Conservation (phyloP, 352 stramenopile genomes). For the Phytophthora aleatoria region DNA sequence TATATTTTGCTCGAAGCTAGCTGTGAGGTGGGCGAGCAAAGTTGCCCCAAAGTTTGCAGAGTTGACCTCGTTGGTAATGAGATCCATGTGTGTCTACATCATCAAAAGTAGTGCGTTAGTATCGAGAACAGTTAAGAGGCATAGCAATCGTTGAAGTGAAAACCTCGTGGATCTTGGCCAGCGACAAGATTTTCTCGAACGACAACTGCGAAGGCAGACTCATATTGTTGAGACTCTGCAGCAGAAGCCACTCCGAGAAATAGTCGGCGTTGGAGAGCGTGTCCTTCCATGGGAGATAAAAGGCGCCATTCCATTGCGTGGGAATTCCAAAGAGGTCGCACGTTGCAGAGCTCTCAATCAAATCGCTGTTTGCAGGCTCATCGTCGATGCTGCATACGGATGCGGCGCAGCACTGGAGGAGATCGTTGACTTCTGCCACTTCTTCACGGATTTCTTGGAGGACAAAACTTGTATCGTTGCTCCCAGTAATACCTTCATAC, state of each 20-base stretch:
- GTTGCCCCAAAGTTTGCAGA: slow-evolving; percentile 75
- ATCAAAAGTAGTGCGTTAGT: slow-evolving; percentile 6
- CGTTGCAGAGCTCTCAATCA: slow-evolving; percentile 8
- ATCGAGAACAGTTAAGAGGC: background rate
- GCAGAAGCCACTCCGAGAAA: slow-evolving; percentile 77
- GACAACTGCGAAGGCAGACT: slow-evolving; percentile 55
- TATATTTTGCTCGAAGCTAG: slow-evolving; percentile 73
- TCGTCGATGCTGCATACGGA: slow-evolving; percentile 44
- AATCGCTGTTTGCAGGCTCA: background rate
- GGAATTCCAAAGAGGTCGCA: slow-evolving; percentile 72
- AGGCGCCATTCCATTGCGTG: slow-evolving; percentile 69
- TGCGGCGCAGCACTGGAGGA: slow-evolving; percentile 67
- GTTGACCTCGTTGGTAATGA: slow-evolving; percentile 83
- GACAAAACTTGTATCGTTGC: slow-evolving; percentile 60
- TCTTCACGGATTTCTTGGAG: slow-evolving; percentile 59
- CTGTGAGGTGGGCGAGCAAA: slow-evolving; percentile 75
- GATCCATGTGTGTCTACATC: slow-evolving; percentile 71
- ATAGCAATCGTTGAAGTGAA: background rate
- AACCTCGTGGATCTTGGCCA: slow-evolving; percentile 70
- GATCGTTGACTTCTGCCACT: slow-evolving; percentile 59
- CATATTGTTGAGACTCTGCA: slow-evolving; percentile 86
- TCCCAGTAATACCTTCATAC: slow-evolving; percentile 73
- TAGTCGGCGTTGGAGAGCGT: slow-evolving; percentile 70
- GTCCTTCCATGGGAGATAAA: slow-evolving; percentile 81
- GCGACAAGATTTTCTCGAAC: slow-evolving; percentile 63